Base-by-base conservation (phyloP, 768 basidiomycete genomes). In the Agaricus subrufescens region DNA sequence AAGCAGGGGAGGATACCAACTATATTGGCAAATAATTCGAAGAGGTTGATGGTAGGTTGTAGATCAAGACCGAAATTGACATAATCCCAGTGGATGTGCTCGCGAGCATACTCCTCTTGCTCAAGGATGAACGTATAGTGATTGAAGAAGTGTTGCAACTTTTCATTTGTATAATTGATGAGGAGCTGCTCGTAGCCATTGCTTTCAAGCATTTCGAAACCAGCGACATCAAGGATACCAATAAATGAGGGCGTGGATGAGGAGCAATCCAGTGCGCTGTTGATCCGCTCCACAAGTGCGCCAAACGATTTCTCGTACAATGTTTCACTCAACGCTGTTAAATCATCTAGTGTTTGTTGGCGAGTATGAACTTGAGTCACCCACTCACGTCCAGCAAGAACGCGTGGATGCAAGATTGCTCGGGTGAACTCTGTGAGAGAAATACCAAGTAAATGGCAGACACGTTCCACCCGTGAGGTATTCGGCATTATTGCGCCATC, bases 101-200 rank as follows among this genome's bases (percentile, higher is more conserved):
- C 97, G 19, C 97, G 83, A 15, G 92, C 81, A 71, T 99, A 98
- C 69, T 99, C 97, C 68, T 99, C 97, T 67, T 99, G 97, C 75
- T 99, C 97, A 34, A 98, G 84, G 39, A 97, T 93, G 71, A 99
- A 98, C 97, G 98, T 98, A 69, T 98, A 97, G 71, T 98, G 94
- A 65, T 98, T 99, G 82, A 94, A 94, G 71, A 92, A 93, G 69
- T 98, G 96, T 68, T 98, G 96, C 8, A 98, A 81, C 66, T 91
- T 96, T 80, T 99, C 97, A 75, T 99, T 99, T 44, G 96, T 98
- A 65, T 91, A 96, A 67, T 99, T 99, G 82, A 99, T 99, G 63
- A 96, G 82, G 26, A 99, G 82, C 69, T 99, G 97, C 65, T 99
- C 97, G 69, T 98, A 99, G 8, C 89, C 89, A 69, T 98, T 98